phyloP scores from a whole-genome alignment of 371 early-diverging fungal genomes.

The Saksenaea oblongispora region DNA sequence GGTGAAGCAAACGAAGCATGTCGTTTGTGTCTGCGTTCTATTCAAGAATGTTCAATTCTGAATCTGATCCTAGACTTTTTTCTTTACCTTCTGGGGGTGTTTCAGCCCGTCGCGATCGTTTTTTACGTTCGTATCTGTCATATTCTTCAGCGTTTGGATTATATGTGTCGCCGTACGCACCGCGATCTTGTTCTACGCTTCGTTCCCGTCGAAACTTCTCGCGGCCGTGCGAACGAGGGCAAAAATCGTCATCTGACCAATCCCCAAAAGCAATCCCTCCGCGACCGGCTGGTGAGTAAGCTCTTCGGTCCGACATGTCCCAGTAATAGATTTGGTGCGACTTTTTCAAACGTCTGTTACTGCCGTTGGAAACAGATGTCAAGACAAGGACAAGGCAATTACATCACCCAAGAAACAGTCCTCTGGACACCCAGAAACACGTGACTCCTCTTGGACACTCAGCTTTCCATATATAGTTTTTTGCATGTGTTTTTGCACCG shows the following conservation, averaged over 20 bases:
- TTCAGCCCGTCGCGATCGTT: slow-evolving; percentile 42
- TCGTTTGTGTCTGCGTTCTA: slow-evolving; percentile 57
- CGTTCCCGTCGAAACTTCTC: slow-evolving; percentile 76
- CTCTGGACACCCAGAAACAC: too few species aligned
- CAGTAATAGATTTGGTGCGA: background rate
- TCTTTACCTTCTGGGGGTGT: slow-evolving; percentile 53
- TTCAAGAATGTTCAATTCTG: background rate
- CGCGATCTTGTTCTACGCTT: slow-evolving; percentile 68
- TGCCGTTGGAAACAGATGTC: slow-evolving; percentile 1
- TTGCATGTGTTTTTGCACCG: too few species aligned
- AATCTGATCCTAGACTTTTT: background rate
- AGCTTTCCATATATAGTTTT: too few species aligned
- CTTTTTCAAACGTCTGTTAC: slow-evolving; percentile 10
- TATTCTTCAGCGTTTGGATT: slow-evolving; percentile 52
- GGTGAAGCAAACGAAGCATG: slow-evolving; percentile 54
- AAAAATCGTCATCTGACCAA: slow-evolving; percentile 62
- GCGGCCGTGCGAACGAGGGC: slow-evolving; percentile 50
- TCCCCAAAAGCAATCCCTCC: slow-evolving; percentile 28
- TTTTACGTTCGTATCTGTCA: slow-evolving; percentile 48
- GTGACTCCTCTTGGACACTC: too few species aligned
- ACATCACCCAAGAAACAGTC: too few species aligned
- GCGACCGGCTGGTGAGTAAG: slow-evolving; percentile 23
- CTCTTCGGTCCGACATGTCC: slow-evolving; percentile 29
- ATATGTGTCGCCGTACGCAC: slow-evolving; percentile 38
- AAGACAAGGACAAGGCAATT: background rate